Evolutionary conservation across 2,329 filamentous ascomycete genomes (phyloP), one percentile per base, ranked within the genome.

Genomic region (Epichloe baconii): DNA sequence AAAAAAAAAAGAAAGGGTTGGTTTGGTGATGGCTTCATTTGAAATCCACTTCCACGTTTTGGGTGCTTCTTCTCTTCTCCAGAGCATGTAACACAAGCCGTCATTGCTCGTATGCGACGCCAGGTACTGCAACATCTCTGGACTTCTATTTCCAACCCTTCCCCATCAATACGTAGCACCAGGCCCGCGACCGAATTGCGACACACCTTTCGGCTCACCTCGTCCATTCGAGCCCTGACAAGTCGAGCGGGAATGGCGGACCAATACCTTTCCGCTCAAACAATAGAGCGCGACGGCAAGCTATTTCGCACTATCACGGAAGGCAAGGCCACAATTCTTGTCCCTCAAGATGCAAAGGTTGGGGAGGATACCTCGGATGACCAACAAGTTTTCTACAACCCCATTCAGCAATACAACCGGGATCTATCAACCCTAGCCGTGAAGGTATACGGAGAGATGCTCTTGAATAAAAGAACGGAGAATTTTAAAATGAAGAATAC

Each of bases 401-500:
- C 93, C 0, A 96, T 98, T 50, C 93, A 98, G 65, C 93, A 98
- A 65, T 98, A 97, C 75, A 98, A 98, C 68, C 85, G 94, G 45
- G 93, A 98, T 64, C 70, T 98, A 57, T 96, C 88, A 54, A 88
- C 96, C 26, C 77, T 98, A 14, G 88, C 88, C 1, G 95, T 98
- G 66, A 88, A 87, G 62, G 86, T 86, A 0, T 95, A 91, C 65
- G 88, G 87, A 1, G 82, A 93, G 58, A 81, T 88, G 35, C 63
- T 58, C 37, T 58, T 81, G 17, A 69, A 76, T 36, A 71, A 68
- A 59, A 71, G 69, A 53, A 68, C 66, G 31, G 68, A 69, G 54
- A 68, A 61, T 40, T 59, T 64, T 3, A 45, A 53, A 55, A 19
- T 31, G 12, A 62, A 73, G 62, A 62, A 70, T 56, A 68, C 74